These are phyloP conservation scores for Aspergillus sparsus DNA, from an alignment of 495 filamentous ascomycete species.

Conservation along the genomic window DNA sequence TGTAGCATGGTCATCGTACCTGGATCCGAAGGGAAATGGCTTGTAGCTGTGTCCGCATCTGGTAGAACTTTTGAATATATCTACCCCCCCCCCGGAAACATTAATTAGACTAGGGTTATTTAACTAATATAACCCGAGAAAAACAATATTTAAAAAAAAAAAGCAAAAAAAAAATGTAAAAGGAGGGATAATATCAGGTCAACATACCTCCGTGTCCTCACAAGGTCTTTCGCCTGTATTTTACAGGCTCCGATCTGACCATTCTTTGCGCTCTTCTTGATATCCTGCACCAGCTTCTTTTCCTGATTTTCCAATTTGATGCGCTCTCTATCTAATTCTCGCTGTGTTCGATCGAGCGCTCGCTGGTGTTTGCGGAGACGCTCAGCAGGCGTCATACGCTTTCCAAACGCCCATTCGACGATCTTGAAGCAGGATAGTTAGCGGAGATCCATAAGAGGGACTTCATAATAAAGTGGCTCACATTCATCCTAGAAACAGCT, in stretches of 20 bases:
- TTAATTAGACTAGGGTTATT: too few species aligned
- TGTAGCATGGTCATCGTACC: constrained; percentile 47
- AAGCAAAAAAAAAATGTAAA: neutral
- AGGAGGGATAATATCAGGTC: neutral
- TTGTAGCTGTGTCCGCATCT: constrained; percentile 94
- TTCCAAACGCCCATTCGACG: constrained; percentile 97
- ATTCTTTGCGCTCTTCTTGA: constrained; percentile 97
- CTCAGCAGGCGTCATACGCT: constrained; percentile 96
- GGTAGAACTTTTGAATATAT: constrained; percentile 97
- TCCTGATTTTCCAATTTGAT: constrained; percentile 96
- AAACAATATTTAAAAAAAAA: constrained; percentile 6
- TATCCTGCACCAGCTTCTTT: constrained; percentile 92
- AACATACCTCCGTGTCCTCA: constrained; percentile 78
- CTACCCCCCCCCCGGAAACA: constrained; percentile 38
- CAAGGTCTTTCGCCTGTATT: constrained; percentile 96
- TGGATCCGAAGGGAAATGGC: constrained; percentile 94
- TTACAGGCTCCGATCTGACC: constrained; percentile 94
- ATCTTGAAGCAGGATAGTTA: constrained; percentile 54
- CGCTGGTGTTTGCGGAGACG: constrained; percentile 95
- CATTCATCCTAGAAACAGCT: constrained; percentile 59
- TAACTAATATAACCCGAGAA: too few species aligned
- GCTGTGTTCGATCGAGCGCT: constrained; percentile 93
- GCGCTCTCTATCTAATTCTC: constrained; percentile 90
- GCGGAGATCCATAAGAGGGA: neutral
- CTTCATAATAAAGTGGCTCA: constrained; percentile 30